Base-by-base conservation (phyloP, 2,329 filamentous ascomycete species). In the Rhynchosporium secalis region DNA sequence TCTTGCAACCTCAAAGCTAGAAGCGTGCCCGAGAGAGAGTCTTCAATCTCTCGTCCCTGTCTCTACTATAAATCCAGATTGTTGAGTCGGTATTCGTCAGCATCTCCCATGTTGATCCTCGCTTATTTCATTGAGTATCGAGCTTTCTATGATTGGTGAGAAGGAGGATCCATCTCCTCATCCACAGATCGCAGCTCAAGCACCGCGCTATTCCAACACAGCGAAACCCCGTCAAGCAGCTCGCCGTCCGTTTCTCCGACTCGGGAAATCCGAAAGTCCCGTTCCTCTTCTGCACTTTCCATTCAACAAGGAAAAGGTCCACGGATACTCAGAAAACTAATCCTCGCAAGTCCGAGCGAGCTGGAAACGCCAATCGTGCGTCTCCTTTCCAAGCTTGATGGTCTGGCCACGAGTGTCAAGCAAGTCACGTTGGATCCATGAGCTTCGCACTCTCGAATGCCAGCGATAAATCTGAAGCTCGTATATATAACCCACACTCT, bases 401-500 rank as follows among this genome's bases (percentile, higher is more conserved):
- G 15, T 52, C 31, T 52, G 20, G 49, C n/a, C 9, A 12, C 28
- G 49, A 52, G 8, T 52, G 49, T 38, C 49, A 33, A 33, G 33
- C 15, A 3, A 38, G 20, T 20, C 20, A 20, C 20, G 29, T n/a
- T 52, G 49, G 49, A 26, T 38, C 31, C 33, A 52, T 12, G 49
- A 52, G 8, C n/a, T 52, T 20, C 15, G 28, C 7, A n/a, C 36
- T 33, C 49, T 52, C 33, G 49, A 52, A 12, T 52, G 38, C 20
- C 49, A 52, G 49, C 33, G 33, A 52, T 38, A 33, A 31, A 33
- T 52, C 36, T 20, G 49, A 52, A 26, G 49, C 49, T 15, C 49
- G 49, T 1, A 15, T 52, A 6, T 38, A 33, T 38, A 20, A 20
- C 20, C 20, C 31, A 33, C 15, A 40, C 2, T 38, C 26, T 52